phyloP scores from a whole-genome alignment of 1,284 basidiomycete genomes.

The Anthracocystis panici-leucophaei region DNA sequence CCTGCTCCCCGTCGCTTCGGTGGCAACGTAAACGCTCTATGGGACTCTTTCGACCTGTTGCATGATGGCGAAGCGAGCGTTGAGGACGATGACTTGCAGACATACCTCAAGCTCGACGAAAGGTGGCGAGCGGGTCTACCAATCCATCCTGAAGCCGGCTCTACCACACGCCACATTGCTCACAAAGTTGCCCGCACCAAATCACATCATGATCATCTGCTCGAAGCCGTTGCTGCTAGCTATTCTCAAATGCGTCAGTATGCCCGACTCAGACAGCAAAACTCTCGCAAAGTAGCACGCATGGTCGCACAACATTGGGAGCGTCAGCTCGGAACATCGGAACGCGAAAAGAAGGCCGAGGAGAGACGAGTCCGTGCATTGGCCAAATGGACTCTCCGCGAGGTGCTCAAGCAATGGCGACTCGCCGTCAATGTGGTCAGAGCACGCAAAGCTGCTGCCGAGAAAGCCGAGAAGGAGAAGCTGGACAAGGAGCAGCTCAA shows the following conservation, averaged over 20 bases:
- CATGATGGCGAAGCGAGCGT: conserved; percentile 40
- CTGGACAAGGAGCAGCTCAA: conserved; percentile 86
- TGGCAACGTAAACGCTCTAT: conserved; percentile 31
- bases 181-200: conserved; percentile 38
- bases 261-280: conserved; percentile 67
- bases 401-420: conserved; percentile 86
- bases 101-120: conserved; percentile 45
- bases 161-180: conserved; percentile 32
- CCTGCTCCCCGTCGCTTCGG: conserved; percentile 35
- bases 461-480: conserved; percentile 77
- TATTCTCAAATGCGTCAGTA: conserved; percentile 58
- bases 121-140: conserved; percentile 47
- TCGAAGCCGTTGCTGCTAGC: conserved; percentile 41
- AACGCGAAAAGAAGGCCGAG: conserved; percentile 76
- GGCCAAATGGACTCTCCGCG: conserved; percentile 79
- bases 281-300: conserved; percentile 75
- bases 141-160: conserved; percentile 28
- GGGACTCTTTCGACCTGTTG: conserved; percentile 39
- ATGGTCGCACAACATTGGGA: conserved; percentile 86
- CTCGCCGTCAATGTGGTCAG: conserved; percentile 87
- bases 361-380: conserved; percentile 78
- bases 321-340: conserved; percentile 75
- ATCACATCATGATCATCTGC: conserved; percentile 53
- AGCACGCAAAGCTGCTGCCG: conserved; percentile 76
- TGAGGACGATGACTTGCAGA: conserved; percentile 35